Conservation (phyloP, 2,329 filamentous ascomycete species). For the Xylaria sp. region DNA sequence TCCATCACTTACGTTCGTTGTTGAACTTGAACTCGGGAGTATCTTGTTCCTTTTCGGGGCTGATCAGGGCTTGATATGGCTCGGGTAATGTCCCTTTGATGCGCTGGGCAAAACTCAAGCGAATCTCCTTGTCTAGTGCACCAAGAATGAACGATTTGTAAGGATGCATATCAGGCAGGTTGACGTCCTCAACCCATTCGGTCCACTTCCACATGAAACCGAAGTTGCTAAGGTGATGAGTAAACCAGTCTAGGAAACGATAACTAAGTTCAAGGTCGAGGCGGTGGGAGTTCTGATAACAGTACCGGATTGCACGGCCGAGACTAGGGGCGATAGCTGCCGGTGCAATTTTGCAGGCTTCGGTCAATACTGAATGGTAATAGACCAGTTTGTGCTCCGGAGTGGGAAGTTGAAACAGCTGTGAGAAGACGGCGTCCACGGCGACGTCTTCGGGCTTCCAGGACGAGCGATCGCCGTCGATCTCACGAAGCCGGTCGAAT, state of each 20-base stretch:
- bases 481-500: constrained; percentile 83
- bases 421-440: constrained; percentile 97
- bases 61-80: constrained; percentile 80
- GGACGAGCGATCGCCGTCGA: constrained; percentile 69
- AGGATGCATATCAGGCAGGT: constrained; percentile 77
- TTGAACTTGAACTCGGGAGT: constrained; percentile 95
- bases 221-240: constrained; percentile 97
- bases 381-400: constrained; percentile 95
- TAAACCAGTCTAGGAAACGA: constrained; percentile 96
- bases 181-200: constrained; percentile 91
- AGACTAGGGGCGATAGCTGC: constrained; percentile 95
- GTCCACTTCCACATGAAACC: constrained; percentile 99
- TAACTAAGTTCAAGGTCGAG: constrained; percentile 88
- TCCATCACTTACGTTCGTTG: constrained; percentile 70
- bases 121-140: constrained; percentile 93
- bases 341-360: constrained; percentile 93
- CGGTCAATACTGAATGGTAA: constrained; percentile 93
- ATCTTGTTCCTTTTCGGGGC: constrained; percentile 89
- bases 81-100: constrained; percentile 92
- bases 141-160: constrained; percentile 93
- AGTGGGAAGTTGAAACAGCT: constrained; percentile 84
- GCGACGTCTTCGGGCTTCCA: constrained; percentile 99
- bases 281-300: constrained; percentile 81
- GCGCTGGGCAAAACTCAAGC: constrained; percentile 92
- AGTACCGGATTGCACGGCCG: constrained; percentile 87